Evolutionary conservation across 192 early-diverging fungal species (phyloP).

Genomic region (Linnemannia zychae): DNA sequence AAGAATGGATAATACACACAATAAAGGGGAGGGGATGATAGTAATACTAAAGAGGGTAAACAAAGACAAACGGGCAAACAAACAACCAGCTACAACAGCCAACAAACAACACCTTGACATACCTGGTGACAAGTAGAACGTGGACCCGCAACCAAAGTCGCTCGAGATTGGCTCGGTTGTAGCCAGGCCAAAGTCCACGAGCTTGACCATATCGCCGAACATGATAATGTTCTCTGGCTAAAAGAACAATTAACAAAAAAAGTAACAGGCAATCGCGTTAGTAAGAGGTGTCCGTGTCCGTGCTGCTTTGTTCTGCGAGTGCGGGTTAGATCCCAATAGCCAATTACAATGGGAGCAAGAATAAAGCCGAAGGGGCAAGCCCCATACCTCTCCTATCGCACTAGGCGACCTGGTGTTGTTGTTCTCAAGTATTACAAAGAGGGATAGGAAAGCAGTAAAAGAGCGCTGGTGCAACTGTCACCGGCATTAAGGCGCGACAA

Average conservation of each 20-base stretch:
- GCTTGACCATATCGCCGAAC: slow-evolving; percentile 76
- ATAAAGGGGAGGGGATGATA: neutral
- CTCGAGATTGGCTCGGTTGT: slow-evolving; percentile 74
- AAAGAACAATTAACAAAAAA: neutral
- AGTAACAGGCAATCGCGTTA: neutral
- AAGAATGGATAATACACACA: neutral
- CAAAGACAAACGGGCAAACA: neutral
- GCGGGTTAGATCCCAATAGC: neutral
- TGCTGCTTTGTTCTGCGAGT: neutral
- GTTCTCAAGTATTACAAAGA: neutral
- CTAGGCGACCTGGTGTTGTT: neutral
- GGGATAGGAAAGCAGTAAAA: neutral
- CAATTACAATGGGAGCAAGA: neutral
- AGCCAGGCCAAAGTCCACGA: slow-evolving; percentile 96
- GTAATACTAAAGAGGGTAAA: neutral
- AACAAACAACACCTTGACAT: slow-evolving; percentile 16
- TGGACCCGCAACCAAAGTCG: slow-evolving; percentile 77
- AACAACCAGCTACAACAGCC: neutral
- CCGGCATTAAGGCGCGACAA: neutral
- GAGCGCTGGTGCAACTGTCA: neutral
- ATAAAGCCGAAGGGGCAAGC: neutral
- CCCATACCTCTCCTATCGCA: neutral
- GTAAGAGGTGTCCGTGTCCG: neutral
- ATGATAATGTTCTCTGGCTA: slow-evolving; percentile 88
- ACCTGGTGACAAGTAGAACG: slow-evolving; percentile 72